Conservation (phyloP, 495 filamentous ascomycete genomes). For the Aspergillus sclerotiicarbonarius region DNA sequence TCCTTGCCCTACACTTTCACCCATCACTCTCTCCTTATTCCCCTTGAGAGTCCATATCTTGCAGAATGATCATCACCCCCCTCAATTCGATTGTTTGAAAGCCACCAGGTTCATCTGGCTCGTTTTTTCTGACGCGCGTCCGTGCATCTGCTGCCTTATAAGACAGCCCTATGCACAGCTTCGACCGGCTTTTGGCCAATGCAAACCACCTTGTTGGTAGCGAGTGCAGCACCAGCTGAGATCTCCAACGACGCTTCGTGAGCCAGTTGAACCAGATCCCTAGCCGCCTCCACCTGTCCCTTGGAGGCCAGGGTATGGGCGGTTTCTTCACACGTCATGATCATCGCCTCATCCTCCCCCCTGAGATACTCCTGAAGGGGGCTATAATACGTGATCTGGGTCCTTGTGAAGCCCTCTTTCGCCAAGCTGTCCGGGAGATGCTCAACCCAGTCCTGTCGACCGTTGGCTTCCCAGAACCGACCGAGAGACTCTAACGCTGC, state of each 20-base stretch:
- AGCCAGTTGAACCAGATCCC: background rate
- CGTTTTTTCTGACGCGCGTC: too few species aligned
- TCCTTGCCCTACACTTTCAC: too few species aligned
- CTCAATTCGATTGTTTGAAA: too few species aligned
- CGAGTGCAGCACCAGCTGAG: background rate
- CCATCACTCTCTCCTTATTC: too few species aligned
- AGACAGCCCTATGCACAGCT: too few species aligned
- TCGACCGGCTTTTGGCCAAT: background rate
- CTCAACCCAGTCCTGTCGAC: conserved; percentile 19
- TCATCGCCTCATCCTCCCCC: conserved; percentile 14
- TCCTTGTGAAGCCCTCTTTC: conserved; percentile 8
- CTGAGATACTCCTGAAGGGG: conserved; percentile 11
- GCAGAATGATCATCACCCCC: too few species aligned
- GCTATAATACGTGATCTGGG: conserved; percentile 9
- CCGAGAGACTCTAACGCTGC: conserved; percentile 9
- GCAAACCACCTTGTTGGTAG: background rate
- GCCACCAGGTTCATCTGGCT: too few species aligned
- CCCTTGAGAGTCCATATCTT: too few species aligned
- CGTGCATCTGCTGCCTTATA: too few species aligned
- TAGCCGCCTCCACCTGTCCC: background rate
- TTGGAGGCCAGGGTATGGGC: background rate
- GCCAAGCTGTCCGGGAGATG: conserved; percentile 10
- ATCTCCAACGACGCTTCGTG: background rate
- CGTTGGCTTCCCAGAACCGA: conserved; percentile 7
- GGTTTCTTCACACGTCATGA: conserved; percentile 18